Base-by-base conservation (phyloP, 768 basidiomycete genomes). In the Mrakia hoshinonis region DNA sequence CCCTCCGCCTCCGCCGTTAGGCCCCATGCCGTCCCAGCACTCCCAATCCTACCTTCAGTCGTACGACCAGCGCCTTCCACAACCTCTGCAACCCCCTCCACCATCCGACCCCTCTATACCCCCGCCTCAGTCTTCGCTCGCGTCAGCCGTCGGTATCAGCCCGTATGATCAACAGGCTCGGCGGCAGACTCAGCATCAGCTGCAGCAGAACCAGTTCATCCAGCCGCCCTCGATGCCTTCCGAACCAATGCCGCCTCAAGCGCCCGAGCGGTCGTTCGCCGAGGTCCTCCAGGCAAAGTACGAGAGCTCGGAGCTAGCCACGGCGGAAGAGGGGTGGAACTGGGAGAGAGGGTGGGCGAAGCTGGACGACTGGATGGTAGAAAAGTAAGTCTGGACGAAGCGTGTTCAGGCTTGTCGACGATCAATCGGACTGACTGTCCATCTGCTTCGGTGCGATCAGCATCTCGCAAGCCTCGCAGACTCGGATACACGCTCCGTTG, bases 331-430 rank as follows among this genome's bases (percentile, higher is more conserved):
- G n/a, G 52, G 52, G 1, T 72, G 70, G 70, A 65, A 72, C 39
- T 72, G 70, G 70, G 70, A 72, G 47, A 29, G 51, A 18, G 95
- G 95, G 0, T 98, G 97, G 76, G 89, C 91, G 18, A 83, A 94
- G 72, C 80, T 97, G 74, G 90, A 88, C 68, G 84, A 90, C 69
- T 97, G 93, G 93, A 95, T 97, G 91, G 92, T 93, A 75, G 82
- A 87, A 78, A 92, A 93, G 92, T 92, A 78, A 24, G 85, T 77
- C 18, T 26, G 24, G 2, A 34, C 3, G 22, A 18, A 15, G 63
- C 65, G 24, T 55, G 68, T 12, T 20, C 61, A 64, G 34, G n/a
- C n/a, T n/a, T n/a, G n/a, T n/a, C n/a, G n/a, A n/a, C n/a, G n/a
- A n/a, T n/a, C n/a, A 63, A 34, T 47, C 20, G 31, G 38, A 51